Conservation (phyloP, 345 rosid genomes). For the Eucalyptus viminalis region DNA sequence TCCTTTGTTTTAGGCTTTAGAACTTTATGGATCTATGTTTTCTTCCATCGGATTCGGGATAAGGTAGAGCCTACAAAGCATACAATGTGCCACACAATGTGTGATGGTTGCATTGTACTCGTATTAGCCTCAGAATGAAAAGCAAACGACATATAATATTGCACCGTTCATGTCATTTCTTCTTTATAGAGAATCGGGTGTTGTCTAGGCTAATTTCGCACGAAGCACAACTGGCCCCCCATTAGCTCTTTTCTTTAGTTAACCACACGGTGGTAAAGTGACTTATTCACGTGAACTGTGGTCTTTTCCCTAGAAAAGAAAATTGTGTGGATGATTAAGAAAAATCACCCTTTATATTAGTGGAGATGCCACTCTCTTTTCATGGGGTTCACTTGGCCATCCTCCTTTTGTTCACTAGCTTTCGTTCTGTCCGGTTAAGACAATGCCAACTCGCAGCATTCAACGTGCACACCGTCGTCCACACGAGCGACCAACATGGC, state of each 20-base stretch:
- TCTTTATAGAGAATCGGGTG: background rate
- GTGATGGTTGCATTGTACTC: background rate
- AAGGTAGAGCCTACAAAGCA: background rate
- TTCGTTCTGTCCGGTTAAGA: background rate
- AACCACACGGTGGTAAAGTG: background rate
- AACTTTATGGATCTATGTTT: background rate
- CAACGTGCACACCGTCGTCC: background rate
- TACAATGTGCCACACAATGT: background rate
- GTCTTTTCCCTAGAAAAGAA: background rate
- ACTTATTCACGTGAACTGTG: background rate
- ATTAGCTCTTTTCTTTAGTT: background rate
- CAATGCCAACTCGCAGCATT: background rate
- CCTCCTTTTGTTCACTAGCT: background rate
- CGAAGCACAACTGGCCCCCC: background rate
- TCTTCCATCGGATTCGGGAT: background rate
- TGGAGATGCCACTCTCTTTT: background rate
- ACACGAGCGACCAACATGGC: background rate
- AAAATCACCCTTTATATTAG: background rate
- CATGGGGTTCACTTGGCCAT: background rate
- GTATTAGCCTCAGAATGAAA: background rate
- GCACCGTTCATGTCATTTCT: background rate
- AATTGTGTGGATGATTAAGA: background rate
- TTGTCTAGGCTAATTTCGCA: background rate
- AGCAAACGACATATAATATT: background rate
- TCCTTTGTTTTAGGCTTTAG: background rate